A percentile compares a stretch with the other conserved stretches of the same genome.
Conservation (phyloP, 1,284 basidiomycete species). For the Schizophyllum amplum region DNA sequence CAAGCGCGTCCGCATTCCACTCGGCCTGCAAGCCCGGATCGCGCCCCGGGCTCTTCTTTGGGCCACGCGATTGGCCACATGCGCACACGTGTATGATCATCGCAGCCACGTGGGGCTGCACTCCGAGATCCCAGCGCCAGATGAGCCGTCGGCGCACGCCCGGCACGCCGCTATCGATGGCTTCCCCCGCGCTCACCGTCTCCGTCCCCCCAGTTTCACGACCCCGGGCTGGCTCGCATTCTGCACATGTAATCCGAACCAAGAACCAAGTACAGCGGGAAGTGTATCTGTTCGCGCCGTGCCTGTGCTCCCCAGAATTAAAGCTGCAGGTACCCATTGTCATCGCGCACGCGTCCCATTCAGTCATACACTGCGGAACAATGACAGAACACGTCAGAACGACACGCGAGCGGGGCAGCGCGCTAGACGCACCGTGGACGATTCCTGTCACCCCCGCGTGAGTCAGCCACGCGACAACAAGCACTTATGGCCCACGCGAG, state of each 20-base stretch:
- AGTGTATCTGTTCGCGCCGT: background rate
- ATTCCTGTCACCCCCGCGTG: conserved; percentile 19
- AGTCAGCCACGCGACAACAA: background rate
- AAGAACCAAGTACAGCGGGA: background rate
- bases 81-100: background rate
- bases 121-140: background rate
- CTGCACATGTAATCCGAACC: background rate
- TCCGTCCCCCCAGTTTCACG: background rate
- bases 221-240: background rate
- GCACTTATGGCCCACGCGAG: too few species aligned
- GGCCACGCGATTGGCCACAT: background rate
- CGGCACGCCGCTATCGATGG: background rate
- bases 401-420: background rate
- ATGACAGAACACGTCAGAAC: too few species aligned
- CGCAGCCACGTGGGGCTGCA: background rate
- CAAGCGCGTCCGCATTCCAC: background rate
- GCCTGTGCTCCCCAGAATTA: background rate
- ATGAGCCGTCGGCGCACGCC: background rate
- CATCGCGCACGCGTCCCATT: background rate
- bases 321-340: background rate
- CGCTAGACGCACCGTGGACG: conserved; percentile 26
- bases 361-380: conserved; percentile 11
- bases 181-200: background rate
- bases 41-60: background rate
- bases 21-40: background rate